Base-by-base conservation (phyloP, 1,139 yeast species). In the Kurtzmaniella natalensis region DNA sequence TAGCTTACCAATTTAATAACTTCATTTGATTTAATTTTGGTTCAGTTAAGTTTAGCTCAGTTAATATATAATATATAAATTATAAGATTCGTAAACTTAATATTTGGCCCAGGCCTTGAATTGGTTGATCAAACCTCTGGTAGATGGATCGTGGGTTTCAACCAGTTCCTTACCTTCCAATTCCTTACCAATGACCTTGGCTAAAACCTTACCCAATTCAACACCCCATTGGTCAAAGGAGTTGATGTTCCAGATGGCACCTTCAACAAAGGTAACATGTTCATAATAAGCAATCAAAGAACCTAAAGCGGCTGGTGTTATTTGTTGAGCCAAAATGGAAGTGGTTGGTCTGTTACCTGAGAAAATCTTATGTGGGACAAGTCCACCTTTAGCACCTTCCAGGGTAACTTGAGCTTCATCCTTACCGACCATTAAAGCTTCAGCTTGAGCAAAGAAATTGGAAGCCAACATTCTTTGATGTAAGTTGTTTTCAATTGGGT, bases 181-280 rank as follows among this genome's bases (percentile, higher is more conserved):
- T 69, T 92, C 96, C 52, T 76, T 75, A 50, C 94, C 94, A 57
- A 92, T 92, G 43, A 76, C 94, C 81, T 92, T 92, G 57, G 98
- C 98, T 58, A 92, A 78, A 36, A 84, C 94, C 73, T 92, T 92
- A 61, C 98, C 98, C 54, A 92, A 83, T 72, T 92, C 98, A 53
- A 92, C 98, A 66, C 98, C 98, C 96, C 97, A 92, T 75, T 92
- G 98, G 72, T 92, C 98, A 59, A 87, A 92, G 13, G 97, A 89
- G 78, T 92, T 92, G 72, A 92, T 89, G 77, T 94, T 92, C 98
- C 98, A 92, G 55, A 92, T 68, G 40, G 98, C 98, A 66, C 98
- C 98, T 70, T 92, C 98, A 41, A 89, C 89, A 67, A 92, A 92
- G 25, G 97, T 92, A 39, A 87, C 76, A 62, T 88, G 96, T 71